phyloP scores from a whole-genome alignment of 208 protist genomes.

The Naegleria fowleri region DNA sequence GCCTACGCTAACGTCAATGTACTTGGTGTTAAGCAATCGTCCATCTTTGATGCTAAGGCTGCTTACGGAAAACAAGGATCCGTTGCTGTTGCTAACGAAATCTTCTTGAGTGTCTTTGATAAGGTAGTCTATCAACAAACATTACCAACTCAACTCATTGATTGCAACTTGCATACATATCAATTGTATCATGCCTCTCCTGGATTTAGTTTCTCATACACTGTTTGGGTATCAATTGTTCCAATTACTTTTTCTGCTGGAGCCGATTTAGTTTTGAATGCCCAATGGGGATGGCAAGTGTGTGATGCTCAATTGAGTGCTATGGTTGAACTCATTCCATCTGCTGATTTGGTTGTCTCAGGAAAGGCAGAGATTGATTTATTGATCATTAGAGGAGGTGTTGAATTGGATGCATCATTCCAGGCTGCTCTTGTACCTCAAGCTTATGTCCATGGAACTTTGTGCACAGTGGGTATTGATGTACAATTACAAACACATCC shows the following conservation, averaged over 20 bases:
- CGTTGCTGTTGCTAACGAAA: constrained; percentile 19
- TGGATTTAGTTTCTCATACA: constrained; percentile 30
- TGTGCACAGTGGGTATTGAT: constrained; percentile 41
- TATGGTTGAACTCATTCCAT: constrained; percentile 36
- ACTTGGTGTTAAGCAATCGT: neutral
- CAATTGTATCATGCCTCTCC: constrained; percentile 6
- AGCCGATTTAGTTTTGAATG: constrained; percentile 35
- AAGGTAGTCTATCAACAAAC: constrained; percentile 33
- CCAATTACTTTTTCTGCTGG: constrained; percentile 37
- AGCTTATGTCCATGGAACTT: constrained; percentile 41
- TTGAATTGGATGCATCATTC: constrained; percentile 37
- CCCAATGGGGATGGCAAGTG: constrained; percentile 41
- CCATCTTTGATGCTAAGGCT: constrained; percentile 33
- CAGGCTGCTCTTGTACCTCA: constrained; percentile 38
- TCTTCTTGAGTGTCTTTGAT: constrained; percentile 37
- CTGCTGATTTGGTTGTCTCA: constrained; percentile 23
- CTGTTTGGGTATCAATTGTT: constrained; percentile 40
- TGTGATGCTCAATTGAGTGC: constrained; percentile 38
- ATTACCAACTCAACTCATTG: constrained; percentile 28
- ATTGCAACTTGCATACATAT: constrained; percentile 44
- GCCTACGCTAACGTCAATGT: constrained; percentile 26
- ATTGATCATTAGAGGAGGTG: constrained; percentile 40
- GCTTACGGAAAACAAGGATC: constrained; percentile 36
- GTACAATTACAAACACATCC: constrained; percentile 32
- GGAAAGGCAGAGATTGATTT: constrained; percentile 41